Evolutionary conservation across 306 rosid genomes (phyloP).

Genomic region (Adenanthera pavonina): DNA sequence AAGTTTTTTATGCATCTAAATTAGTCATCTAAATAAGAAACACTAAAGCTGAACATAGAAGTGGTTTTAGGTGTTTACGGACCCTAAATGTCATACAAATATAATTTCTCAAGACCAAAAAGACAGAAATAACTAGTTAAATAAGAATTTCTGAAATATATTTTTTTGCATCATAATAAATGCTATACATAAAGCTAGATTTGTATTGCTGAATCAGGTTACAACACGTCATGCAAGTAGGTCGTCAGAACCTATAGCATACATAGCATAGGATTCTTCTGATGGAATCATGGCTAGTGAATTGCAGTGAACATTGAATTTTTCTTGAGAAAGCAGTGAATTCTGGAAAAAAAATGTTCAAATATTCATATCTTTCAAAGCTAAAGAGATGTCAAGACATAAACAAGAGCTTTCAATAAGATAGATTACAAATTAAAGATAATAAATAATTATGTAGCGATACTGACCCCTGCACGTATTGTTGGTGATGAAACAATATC

Average conservation of each 20-base stretch:
- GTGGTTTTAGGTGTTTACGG: slow-evolving; percentile 10
- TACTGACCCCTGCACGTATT: slow-evolving; percentile 87
- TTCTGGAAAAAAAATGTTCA: no score
- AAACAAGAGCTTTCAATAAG: not conserved
- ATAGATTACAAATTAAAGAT: slow-evolving; percentile 8
- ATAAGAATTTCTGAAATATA: slow-evolving; percentile 11
- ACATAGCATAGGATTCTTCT: slow-evolving; percentile 1
- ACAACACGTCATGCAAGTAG: not conserved
- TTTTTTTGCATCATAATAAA: not conserved
- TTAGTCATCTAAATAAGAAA: slow-evolving; percentile 40
- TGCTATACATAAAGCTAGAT: not conserved
- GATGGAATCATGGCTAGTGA: not conserved
- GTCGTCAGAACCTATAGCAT: not conserved
- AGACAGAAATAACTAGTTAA: slow-evolving; percentile 26
- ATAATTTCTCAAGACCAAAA: slow-evolving; percentile 10
- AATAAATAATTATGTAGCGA: slow-evolving; percentile 35
- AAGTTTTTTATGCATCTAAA: slow-evolving; percentile 40
- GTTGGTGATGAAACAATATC: slow-evolving; percentile 93
- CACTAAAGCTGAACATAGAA: not conserved
- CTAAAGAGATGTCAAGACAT: not conserved
- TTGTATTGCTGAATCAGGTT: not conserved
- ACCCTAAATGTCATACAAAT: slow-evolving; percentile 11
- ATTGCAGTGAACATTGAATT: not conserved
- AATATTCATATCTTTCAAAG: not conserved
- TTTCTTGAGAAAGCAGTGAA: not conserved